Conservation (phyloP, 73 alveolate species). For the Paramecium tetraurelia region DNA sequence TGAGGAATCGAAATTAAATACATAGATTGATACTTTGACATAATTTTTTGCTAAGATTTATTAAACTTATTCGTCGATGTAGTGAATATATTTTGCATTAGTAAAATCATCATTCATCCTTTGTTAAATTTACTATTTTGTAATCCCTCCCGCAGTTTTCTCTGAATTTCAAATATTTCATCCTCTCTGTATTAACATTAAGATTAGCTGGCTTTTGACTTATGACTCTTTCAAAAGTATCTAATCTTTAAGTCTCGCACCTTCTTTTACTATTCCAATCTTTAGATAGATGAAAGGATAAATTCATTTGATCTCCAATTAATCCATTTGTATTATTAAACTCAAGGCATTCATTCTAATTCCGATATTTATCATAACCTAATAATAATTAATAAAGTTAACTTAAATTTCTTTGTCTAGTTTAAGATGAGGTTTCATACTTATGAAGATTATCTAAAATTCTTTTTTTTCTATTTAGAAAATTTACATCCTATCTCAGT, state of each 20-base stretch:
- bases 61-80: neutral
- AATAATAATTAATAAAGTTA: neutral
- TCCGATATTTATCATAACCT: neutral
- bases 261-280: neutral
- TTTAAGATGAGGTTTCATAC: neutral
- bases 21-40: neutral
- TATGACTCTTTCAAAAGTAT: neutral
- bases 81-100: neutral
- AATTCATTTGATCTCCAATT: neutral
- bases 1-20: neutral
- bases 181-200: neutral
- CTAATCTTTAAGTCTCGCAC: neutral
- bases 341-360: neutral
- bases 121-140: neutral
- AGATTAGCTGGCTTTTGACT: neutral
- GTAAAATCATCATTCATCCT: neutral
- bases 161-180: neutral
- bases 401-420: neutral
- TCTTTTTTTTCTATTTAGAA: neutral
- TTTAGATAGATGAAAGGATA: neutral
- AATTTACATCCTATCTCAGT: neutral
- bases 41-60: neutral
- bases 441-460: neutral
- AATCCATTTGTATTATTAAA: neutral
- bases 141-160: neutral